A percentile compares a stretch with the other conserved stretches of the same genome.
Conservation (phyloP, 208 protist genomes). For the Leishmania tarentolae region DNA sequence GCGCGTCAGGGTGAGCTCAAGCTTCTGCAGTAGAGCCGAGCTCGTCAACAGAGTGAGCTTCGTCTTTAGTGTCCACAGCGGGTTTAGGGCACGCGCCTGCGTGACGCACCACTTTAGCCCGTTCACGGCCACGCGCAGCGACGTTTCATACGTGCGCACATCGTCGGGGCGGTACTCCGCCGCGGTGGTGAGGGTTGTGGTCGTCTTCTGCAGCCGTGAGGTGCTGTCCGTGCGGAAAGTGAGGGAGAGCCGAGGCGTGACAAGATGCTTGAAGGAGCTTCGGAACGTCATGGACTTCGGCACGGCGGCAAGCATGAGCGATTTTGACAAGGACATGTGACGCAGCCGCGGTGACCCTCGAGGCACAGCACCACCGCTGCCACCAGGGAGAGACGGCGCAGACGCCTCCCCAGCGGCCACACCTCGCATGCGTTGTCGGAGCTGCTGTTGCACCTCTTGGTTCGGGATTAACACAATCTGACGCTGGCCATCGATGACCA, state of each 20-base stretch:
- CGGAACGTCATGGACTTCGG: conserved; percentile 51
- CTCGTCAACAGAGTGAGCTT: conserved; percentile 53
- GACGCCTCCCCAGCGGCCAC: neutral
- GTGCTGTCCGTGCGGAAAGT: conserved; percentile 43
- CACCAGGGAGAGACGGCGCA: neutral
- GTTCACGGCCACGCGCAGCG: conserved; percentile 40
- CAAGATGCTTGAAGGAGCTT: conserved; percentile 62
- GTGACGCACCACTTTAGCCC: conserved; percentile 49
- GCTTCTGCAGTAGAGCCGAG: conserved; percentile 45
- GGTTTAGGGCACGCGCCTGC: conserved; percentile 47
- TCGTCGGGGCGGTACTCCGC: conserved; percentile 42
- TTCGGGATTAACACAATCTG: conserved; percentile 64
- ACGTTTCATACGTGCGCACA: conserved; percentile 40
- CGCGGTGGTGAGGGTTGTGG: conserved; percentile 34
- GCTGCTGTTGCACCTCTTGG: conserved; percentile 43
- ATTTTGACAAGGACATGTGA: conserved; percentile 15
- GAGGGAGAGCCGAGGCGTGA: conserved; percentile 40
- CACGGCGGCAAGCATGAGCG: conserved; percentile 40
- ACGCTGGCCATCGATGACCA: conserved; percentile 56
- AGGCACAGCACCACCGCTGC: neutral
- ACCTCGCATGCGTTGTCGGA: conserved; percentile 40
- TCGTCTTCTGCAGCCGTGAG: conserved; percentile 25
- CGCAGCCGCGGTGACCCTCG: neutral
- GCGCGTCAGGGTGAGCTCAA: conserved; percentile 63
- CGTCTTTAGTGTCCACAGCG: conserved; percentile 59